Conservation (phyloP, 495 filamentous ascomycete genomes). For the Astrothelium macrocarpum region DNA sequence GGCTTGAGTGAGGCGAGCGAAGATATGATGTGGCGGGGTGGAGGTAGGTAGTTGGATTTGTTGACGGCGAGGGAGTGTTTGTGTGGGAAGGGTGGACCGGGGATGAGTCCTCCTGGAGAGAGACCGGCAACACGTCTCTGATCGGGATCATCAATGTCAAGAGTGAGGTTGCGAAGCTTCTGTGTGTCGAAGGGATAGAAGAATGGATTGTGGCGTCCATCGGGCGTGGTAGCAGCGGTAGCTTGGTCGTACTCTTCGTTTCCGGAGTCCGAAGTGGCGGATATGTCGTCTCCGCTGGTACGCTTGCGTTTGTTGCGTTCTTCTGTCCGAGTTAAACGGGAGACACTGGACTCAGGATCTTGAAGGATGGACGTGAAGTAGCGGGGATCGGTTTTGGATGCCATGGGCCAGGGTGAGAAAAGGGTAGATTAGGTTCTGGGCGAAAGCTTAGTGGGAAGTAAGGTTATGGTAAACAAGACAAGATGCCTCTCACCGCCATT, state of each 20-base stretch:
- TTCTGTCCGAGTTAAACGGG: not conserved
- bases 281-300: not conserved
- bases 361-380: not conserved
- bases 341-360: not conserved
- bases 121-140: conserved; percentile 20
- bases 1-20: conserved; percentile 18
- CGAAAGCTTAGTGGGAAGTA: not conserved
- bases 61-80: conserved; percentile 4
- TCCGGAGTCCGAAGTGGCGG: not conserved
- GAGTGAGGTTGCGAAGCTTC: not conserved
- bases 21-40: not conserved
- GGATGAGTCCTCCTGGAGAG: conserved; percentile 13
- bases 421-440: not conserved
- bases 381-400: not conserved
- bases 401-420: not conserved
- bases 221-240: not conserved
- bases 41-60: conserved; percentile 8
- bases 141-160: not conserved
- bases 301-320: not conserved
- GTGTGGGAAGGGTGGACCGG: conserved; percentile 31
- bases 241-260: not conserved
- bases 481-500: not conserved
- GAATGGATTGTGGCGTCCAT: not conserved
- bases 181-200: not conserved
- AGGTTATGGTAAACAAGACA: not conserved